These are phyloP conservation scores for Trichothecium sympodiale DNA, from an alignment of 2,329 filamentous ascomycete genomes.

Conservation along the genomic window DNA sequence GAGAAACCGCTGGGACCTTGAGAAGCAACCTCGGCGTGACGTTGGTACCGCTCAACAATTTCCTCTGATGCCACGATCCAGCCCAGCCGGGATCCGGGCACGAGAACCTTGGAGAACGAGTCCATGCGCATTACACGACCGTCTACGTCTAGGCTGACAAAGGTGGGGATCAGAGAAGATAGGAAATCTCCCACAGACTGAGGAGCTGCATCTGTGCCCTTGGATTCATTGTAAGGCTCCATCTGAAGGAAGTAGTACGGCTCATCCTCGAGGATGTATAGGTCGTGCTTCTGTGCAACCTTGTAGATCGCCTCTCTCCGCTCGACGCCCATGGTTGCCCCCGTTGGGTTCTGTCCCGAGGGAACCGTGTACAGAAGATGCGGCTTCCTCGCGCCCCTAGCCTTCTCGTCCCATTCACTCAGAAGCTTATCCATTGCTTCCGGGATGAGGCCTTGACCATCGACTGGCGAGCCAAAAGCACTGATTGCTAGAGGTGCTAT, in stretches of 20 bases:
- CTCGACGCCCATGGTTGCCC: slow-evolving; percentile 62
- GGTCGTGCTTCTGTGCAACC: slow-evolving; percentile 71
- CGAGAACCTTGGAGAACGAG: slow-evolving; percentile 85
- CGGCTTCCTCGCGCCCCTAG: slow-evolving; percentile 35
- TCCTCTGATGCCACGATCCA: slow-evolving; percentile 87
- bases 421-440: slow-evolving; percentile 40
- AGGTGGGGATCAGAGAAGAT: slow-evolving; percentile 47
- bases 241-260: slow-evolving; percentile 93
- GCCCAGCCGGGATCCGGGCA: slow-evolving; percentile 70
- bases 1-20: slow-evolving; percentile 81
- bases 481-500: slow-evolving; percentile 41
- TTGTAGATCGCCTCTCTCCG: slow-evolving; percentile 64
- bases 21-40: slow-evolving; percentile 71
- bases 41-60: slow-evolving; percentile 70
- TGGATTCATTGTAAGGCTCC: slow-evolving; percentile 56
- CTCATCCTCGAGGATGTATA: slow-evolving; percentile 85
- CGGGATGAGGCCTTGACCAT: slow-evolving; percentile 42
- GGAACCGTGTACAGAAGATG: slow-evolving; percentile 50
- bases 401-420: slow-evolving; percentile 33
- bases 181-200: slow-evolving; percentile 62
- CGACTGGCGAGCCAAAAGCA: slow-evolving; percentile 38
- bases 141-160: slow-evolving; percentile 71
- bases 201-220: slow-evolving; percentile 8
- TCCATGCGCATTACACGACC: slow-evolving; percentile 85
- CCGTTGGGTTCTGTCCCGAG: slow-evolving; percentile 85